Evolutionary conservation across 371 early-diverging fungal species (phyloP), one percentile per base, ranked within the genome.

Genomic region (Mortierella sp.): DNA sequence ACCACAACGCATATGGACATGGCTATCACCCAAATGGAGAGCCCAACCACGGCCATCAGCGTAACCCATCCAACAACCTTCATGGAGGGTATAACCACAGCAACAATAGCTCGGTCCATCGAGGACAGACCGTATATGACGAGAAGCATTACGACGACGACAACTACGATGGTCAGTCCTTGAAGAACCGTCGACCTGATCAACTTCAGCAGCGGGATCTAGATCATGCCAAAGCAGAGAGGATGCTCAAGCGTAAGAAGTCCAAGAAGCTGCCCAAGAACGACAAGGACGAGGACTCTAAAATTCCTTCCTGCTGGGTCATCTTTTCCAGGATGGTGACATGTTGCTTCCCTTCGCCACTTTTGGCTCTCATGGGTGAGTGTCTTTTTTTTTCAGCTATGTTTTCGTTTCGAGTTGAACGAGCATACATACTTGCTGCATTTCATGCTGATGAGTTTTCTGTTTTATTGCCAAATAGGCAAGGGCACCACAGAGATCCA

Each of bases 401-500:
- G 26, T 28, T n/a, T 44, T 3, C 31, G 13, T 60, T 60, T 60
- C 60, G 16, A 60, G 13, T 5, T 16, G 31, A 31, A 31, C 34
- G 60, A 16, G 16, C 60, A 60, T 16, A 1, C 10, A n/a, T 16
- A 14, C 31, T 60, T 24, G 5, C 65, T 14, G n/a, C 48, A 24
- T 21, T 9, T 3, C 24, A 65, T 38, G 31, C 38, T 65, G 16
- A 65, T 4, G 14, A 14, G 19, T 16, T 21, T 34, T 16, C 16
- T 31, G 13, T 24, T 50, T 68, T 68, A 28, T 72, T 16, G 8
- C 75, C 16, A 81, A 34, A 26, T 58, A 92, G 92, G 93, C 50
- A 92, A 90, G 83, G 83, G 85, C 58, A 90, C 92, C 70, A 77
- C 87, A 45, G 90, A 88, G 38, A 89, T 93, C 16, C 96, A 93